These are phyloP conservation scores for Phytophthora pinifolia DNA, from an alignment of 352 stramenopile genomes.

Conservation along the genomic window DNA sequence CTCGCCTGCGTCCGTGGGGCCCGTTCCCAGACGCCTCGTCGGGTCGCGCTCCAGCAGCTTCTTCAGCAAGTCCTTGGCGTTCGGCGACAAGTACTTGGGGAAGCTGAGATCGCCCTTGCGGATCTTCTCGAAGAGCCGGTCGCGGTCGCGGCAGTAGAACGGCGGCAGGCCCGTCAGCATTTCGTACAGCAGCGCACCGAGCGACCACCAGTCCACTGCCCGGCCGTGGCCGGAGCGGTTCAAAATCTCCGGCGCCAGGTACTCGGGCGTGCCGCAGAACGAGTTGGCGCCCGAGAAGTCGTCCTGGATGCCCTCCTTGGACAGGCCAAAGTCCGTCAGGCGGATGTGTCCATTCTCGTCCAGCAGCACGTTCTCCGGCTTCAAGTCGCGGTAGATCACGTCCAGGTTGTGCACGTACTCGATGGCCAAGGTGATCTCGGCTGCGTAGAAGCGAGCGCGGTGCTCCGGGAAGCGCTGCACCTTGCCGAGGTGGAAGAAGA, in stretches of 20 bases:
- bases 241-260: conserved; percentile 99
- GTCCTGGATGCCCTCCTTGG: conserved; percentile 85
- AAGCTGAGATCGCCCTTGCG: conserved; percentile 94
- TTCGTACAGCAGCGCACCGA: conserved; percentile 88
- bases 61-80: conserved; percentile 86
- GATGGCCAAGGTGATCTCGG: conserved; percentile 97
- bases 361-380: conserved; percentile 98
- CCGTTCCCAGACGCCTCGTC: conserved; percentile 91
- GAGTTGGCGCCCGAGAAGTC: conserved; percentile 96
- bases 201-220: conserved; percentile 98
- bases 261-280: conserved; percentile 98
- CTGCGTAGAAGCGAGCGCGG: conserved; percentile 95
- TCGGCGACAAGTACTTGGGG: conserved; percentile 91
- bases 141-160: conserved; percentile 96
- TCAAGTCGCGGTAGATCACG: conserved; percentile 97
- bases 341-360: conserved; percentile 96
- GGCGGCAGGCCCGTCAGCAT: conserved; percentile 79
- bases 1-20: conserved; percentile 71
- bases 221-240: conserved; percentile 95
- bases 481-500: conserved; percentile 93
- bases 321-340: conserved; percentile 98
- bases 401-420: conserved; percentile 94
- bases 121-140: conserved; percentile 98
- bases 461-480: conserved; percentile 95
- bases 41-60: conserved; percentile 95